Evolutionary conservation across 2,329 filamentous ascomycete genomes (phyloP).

Genomic region (Hypoxylon sp.): DNA sequence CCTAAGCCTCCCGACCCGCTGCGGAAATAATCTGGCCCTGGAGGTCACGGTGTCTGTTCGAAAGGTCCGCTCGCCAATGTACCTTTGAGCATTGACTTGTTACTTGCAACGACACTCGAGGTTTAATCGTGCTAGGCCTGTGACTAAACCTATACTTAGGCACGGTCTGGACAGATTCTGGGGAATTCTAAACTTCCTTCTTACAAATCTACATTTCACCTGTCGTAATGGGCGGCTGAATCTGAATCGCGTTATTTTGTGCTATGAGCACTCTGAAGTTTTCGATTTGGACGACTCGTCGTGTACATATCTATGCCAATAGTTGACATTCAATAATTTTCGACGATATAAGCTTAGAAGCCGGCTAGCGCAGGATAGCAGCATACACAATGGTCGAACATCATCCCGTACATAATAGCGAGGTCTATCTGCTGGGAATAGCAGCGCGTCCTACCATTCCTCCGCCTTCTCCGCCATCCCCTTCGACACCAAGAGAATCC

Average conservation of each 20-base stretch:
- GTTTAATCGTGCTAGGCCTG: constrained; percentile 4
- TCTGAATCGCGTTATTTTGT: constrained; percentile 8
- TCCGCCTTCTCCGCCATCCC: constrained; percentile 48
- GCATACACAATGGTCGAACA: constrained; percentile 45
- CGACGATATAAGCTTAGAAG: constrained; percentile 8
- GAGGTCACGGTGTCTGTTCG: constrained; percentile 20
- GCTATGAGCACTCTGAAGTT: constrained; percentile 28
- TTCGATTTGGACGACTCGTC: constrained; percentile 20
- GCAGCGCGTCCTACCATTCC: constrained; percentile 44
- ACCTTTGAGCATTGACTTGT: neutral
- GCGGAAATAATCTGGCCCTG: constrained; percentile 17
- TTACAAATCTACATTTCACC: neutral
- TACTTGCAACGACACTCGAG: constrained; percentile 9
- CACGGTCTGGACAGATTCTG: constrained; percentile 4
- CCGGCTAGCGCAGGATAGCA: constrained; percentile 7
- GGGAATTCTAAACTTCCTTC: constrained; percentile 2
- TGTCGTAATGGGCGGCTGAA: constrained; percentile 29
- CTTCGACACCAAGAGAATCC: constrained; percentile 43
- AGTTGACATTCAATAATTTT: constrained; percentile 10
- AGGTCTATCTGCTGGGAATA: constrained; percentile 48
- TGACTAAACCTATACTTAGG: constrained; percentile 3
- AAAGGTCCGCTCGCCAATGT: constrained; percentile 3
- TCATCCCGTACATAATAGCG: constrained; percentile 48
- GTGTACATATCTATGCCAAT: constrained; percentile 11
- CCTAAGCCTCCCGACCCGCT: neutral